Evolutionary conservation across 768 basidiomycete genomes (phyloP).

Genomic region (Amanita molliuscula): DNA sequence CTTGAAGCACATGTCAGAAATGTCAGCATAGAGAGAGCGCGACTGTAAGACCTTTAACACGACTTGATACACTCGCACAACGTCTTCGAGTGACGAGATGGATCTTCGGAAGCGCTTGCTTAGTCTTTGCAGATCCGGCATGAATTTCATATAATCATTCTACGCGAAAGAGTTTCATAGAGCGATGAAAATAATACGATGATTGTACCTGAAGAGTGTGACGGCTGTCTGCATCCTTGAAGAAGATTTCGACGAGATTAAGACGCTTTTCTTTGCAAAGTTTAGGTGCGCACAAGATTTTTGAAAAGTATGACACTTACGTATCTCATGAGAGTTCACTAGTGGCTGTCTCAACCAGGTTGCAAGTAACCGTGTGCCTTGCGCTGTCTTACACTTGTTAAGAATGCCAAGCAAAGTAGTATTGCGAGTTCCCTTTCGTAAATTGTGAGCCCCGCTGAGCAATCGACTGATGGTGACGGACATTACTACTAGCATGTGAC

Average conservation of each 20-base stretch:
- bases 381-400: slow-evolving; percentile 94
- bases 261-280: slow-evolving; percentile 63
- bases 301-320: slow-evolving; percentile 31
- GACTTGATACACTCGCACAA: slow-evolving; percentile 93
- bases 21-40: neutral
- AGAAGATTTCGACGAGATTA: slow-evolving; percentile 77
- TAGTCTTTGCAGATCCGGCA: slow-evolving; percentile 91
- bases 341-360: slow-evolving; percentile 96
- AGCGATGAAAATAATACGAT: neutral
- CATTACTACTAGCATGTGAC: slow-evolving; percentile 30
- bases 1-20: slow-evolving; percentile 23
- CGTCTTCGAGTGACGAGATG: slow-evolving; percentile 82
- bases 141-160: slow-evolving; percentile 81
- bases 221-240: slow-evolving; percentile 67
- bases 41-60: slow-evolving; percentile 54
- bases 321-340: slow-evolving; percentile 87
- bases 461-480: slow-evolving; percentile 14
- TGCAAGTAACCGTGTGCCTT: slow-evolving; percentile 79
- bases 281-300: neutral
- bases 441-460: slow-evolving; percentile 1
- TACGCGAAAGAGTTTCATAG: slow-evolving; percentile 16
- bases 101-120: slow-evolving; percentile 86
- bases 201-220: slow-evolving; percentile 56
- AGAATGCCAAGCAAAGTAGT: slow-evolving; percentile 83
- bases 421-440: slow-evolving; percentile 53